Conservation (phyloP, 495 filamentous ascomycete genomes). For the Hypoxylon lienhwacheense region DNA sequence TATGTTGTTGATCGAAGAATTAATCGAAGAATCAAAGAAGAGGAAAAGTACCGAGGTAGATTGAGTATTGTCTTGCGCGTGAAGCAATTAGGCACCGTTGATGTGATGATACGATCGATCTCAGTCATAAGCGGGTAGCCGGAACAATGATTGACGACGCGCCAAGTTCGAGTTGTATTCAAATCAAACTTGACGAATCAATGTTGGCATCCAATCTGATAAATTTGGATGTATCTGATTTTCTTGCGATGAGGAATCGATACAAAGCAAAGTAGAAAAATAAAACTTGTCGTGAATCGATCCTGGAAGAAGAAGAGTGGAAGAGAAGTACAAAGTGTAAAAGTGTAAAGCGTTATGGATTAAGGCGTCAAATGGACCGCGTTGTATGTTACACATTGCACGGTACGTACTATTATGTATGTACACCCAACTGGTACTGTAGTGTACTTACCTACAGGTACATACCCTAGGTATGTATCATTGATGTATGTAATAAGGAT, state of each 20-base stretch:
- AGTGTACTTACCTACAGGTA: not conserved
- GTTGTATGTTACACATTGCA: conserved; percentile 25
- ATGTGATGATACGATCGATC: conserved; percentile 5
- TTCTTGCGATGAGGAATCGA: too few relatives aligned
- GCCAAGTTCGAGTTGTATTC: too few relatives aligned
- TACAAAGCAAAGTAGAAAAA: too few relatives aligned
- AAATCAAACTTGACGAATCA: too few relatives aligned
- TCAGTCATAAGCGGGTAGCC: too few relatives aligned
- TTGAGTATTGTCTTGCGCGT: too few relatives aligned
- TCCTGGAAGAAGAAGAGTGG: not conserved
- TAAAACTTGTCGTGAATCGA: too few relatives aligned
- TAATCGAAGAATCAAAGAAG: too few relatives aligned
- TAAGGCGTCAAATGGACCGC: conserved; percentile 28
- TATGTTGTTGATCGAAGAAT: not conserved
- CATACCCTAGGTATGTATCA: not conserved
- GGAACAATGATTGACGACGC: too few relatives aligned
- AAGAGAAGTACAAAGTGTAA: not conserved
- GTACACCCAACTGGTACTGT: conserved; percentile 1
- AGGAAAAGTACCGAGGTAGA: not conserved
- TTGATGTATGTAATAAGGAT: not conserved
- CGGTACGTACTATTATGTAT: conserved; percentile 7
- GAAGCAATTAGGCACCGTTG: not conserved
- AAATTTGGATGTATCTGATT: too few relatives aligned
- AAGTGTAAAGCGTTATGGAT: conserved; percentile 3
- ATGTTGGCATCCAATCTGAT: too few relatives aligned